A percentile compares a stretch with the other conserved stretches of the same genome.
Evolutionary conservation across 306 rosid species (phyloP).

Genomic region (Vigna mungo): DNA sequence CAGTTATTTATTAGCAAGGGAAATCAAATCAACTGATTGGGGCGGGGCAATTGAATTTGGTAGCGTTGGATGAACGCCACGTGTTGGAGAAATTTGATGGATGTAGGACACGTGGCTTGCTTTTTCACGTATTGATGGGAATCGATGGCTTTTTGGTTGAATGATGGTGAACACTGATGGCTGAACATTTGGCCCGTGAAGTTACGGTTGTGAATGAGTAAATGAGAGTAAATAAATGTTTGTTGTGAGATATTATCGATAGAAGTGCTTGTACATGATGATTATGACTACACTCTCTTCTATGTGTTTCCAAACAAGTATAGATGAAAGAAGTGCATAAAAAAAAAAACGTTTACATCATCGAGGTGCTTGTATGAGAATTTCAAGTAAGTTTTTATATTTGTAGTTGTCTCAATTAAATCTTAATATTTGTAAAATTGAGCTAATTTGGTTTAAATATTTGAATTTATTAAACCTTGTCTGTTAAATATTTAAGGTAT

Average conservation of each 20-base stretch:
- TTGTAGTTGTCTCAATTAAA: no score
- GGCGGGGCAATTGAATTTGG: not conserved
- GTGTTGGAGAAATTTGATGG: not conserved
- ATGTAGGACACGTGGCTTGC: not conserved
- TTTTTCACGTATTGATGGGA: not conserved
- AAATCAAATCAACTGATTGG: not conserved
- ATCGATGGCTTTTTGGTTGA: not conserved
- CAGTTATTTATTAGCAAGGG: not conserved
- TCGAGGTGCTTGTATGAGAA: no score
- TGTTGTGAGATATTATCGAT: no score
- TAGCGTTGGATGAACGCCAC: not conserved
- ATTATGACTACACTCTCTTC: not conserved
- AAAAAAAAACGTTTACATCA: no score
- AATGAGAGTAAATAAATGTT: not conserved
- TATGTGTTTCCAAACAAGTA: not conserved
- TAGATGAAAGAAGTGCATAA: no score
- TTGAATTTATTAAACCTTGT: no score
- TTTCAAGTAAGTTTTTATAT: no score
- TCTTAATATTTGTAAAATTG: no score
- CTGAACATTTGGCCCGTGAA: not conserved
- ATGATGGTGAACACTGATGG: not conserved
- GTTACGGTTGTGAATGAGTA: slow-evolving; percentile 6
- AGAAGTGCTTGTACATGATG: not conserved
- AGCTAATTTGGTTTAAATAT: no score
- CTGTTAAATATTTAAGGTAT: no score